Evolutionary conservation across 164 flowering plant species (phyloP), one percentile per base, ranked within the genome.

Genomic region (Umbilicus rupestris): DNA sequence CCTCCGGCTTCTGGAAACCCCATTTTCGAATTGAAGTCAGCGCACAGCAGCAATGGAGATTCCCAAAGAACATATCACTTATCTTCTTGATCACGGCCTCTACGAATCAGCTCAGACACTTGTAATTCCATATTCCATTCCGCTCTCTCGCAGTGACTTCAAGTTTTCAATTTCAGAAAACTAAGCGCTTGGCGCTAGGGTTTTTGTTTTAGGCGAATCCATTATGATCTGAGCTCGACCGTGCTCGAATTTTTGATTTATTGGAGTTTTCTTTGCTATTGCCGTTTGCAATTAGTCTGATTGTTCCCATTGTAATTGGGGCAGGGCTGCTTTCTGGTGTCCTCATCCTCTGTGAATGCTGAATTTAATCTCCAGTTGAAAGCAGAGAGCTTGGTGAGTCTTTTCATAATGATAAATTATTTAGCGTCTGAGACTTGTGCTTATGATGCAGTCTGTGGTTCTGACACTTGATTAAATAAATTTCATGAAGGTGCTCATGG

Each of bases 301-400:
- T 4, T 63, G 26, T 30, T 37, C 31, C 44, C 9, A 64, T 30
- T 63, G 12, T 24, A 39, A 55, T 12, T 66, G 12, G 29, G 8
- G 19, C 69, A 90, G 97, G 90, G 98, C 17, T 84, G 82, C 71
- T 92, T 92, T 76, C 90, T 90, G 55, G 93, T 92, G 17, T 88
- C 98, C 6, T 90, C 96, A 0, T 77, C 91, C 11, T 67, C 80
- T 41, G 75, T 73, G 9, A 85, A 78, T 80, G 79, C 79, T 16
- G 98, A 92, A 49, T 66, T 86, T 29, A 84, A 72, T 73, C 83
- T 89, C 1, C 84, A 84, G 67, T 77, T 85, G 67, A 92, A 86
- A 68, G 86, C 93, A 1, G 97, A 90, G 69, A 83, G 78, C 73
- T 72, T 88, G 88, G 98, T 92, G 46, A 59, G 75, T 0, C 4